phyloP scores from a whole-genome alignment of 495 filamentous ascomycete genomes.

The Xylaria grammica region DNA sequence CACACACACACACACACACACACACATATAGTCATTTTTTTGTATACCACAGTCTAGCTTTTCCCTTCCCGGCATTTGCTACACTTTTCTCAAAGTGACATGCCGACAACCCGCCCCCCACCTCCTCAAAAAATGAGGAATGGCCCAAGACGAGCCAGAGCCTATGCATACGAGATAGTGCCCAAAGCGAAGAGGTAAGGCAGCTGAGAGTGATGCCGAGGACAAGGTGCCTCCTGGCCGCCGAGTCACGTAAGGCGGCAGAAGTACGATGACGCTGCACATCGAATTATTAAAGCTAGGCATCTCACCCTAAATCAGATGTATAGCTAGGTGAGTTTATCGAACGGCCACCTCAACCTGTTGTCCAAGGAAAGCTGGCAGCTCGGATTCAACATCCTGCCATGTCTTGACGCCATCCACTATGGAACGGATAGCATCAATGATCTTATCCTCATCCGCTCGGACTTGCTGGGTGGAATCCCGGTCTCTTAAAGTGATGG shows the following conservation, averaged over 20 bases:
- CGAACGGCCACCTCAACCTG: constrained; percentile 46
- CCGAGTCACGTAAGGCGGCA: not conserved
- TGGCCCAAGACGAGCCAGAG: too few species aligned
- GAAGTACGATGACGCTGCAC: not conserved
- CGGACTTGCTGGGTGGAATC: constrained; percentile 76
- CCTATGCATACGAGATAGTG: too few species aligned
- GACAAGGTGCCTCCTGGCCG: not conserved
- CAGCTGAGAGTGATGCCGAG: too few species aligned
- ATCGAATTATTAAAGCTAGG: not conserved
- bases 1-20: not conserved
- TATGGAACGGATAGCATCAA: constrained; percentile 65
- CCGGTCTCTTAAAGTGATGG: constrained; percentile 73
- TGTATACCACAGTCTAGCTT: not conserved
- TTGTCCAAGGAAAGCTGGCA: constrained; percentile 66
- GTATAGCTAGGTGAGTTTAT: not conserved
- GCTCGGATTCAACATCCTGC: constrained; percentile 61
- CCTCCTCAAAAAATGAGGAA: too few species aligned
- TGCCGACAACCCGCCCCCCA: too few species aligned
- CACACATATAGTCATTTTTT: not conserved
- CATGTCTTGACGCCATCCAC: constrained; percentile 65
- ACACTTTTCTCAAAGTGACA: too few species aligned
- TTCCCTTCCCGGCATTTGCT: too few species aligned
- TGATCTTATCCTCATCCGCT: constrained; percentile 64
- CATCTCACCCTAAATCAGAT: not conserved
- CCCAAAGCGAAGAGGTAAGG: too few species aligned